Conservation (phyloP, 352 stramenopile genomes). For the Phytopythium chamaehyphon region DNA sequence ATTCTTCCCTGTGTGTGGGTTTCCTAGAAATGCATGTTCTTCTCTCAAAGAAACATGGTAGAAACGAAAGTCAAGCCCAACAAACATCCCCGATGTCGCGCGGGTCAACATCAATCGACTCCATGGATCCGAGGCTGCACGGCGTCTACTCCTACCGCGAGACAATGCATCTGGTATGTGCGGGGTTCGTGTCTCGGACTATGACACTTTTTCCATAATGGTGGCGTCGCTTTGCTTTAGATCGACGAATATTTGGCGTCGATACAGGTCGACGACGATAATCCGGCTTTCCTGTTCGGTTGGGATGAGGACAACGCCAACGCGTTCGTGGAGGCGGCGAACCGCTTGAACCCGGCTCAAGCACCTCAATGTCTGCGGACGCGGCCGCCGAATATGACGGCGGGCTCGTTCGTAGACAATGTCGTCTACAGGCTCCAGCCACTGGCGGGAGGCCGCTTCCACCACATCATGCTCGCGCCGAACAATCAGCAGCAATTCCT, state of each 20-base stretch:
- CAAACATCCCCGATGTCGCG: no score
- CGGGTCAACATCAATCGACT: no score
- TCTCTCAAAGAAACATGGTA: no score
- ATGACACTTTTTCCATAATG: not conserved
- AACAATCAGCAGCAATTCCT: not conserved
- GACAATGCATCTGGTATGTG: no score
- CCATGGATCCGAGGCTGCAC: no score
- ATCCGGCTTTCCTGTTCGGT: conserved; percentile 11
- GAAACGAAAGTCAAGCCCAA: no score
- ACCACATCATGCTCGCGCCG: not conserved
- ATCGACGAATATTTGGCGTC: conserved; percentile 13
- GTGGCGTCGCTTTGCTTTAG: not conserved
- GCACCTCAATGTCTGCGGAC: no score
- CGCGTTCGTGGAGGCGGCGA: conserved; percentile 14
- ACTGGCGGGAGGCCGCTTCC: not conserved
- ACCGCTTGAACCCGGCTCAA: conserved; percentile 5
- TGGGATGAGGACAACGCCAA: conserved; percentile 12
- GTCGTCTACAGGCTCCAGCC: conserved; percentile 1
- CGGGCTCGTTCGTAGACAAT: conserved; percentile 1
- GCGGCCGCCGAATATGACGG: not conserved
- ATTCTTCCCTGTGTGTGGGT: no score
- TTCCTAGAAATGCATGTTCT: no score
- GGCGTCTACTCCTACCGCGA: no score
- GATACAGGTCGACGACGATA: conserved; percentile 14
- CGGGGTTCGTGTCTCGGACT: no score